A percentile compares a stretch with the other conserved stretches of the same genome.
Evolutionary conservation across 208 protist genomes (phyloP).

Genomic region (Leishmania martiniquensis): DNA sequence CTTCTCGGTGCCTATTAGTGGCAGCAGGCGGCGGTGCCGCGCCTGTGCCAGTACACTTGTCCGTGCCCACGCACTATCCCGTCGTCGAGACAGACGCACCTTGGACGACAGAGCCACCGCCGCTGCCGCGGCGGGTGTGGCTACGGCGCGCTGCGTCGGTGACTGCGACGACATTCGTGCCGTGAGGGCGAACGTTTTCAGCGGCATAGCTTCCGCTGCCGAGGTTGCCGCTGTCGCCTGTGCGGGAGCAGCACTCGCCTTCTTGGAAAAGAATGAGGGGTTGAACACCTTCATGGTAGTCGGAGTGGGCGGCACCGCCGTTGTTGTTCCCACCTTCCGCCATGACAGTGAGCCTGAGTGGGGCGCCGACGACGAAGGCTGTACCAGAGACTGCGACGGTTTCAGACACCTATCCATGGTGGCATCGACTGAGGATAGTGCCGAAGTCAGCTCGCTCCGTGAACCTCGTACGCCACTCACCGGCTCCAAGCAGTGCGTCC

Average conservation of each 20-base stretch:
- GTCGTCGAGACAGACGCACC: not conserved
- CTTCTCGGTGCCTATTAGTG: not conserved
- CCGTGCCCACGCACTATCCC: conserved; percentile 10
- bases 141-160: not conserved
- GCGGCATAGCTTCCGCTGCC: not conserved
- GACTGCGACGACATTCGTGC: not conserved
- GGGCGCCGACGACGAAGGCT: not conserved
- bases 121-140: not conserved
- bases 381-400: not conserved
- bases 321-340: not conserved
- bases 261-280: conserved; percentile 5
- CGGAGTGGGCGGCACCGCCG: not conserved
- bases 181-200: not conserved
- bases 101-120: no score
- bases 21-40: conserved; percentile 15
- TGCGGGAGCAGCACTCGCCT: not conserved
- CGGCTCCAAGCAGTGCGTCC: not conserved
- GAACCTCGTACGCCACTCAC: not conserved
- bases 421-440: not conserved
- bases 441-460: not conserved
- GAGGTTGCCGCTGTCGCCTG: not conserved
- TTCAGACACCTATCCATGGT: not conserved
- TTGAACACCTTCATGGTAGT: not conserved
- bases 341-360: conserved; percentile 3
- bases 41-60: conserved; percentile 4